phyloP scores from a whole-genome alignment of 2,329 filamentous ascomycete species.

The Ampelomyces quisqualis region DNA sequence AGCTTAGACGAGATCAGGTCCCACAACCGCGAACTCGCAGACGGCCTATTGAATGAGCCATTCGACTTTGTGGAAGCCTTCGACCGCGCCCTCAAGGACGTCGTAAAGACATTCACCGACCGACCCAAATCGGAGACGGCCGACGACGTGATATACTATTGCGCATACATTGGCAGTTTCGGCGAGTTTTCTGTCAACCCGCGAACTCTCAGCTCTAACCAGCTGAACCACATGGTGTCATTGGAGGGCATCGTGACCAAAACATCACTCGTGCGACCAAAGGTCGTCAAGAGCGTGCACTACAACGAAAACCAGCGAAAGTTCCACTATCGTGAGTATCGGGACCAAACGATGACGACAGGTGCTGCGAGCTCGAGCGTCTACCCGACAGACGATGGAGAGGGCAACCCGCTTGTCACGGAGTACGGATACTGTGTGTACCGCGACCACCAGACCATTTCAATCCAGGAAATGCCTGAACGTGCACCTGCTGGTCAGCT shows the following conservation, averaged over 20 bases:
- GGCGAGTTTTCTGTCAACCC: conserved; percentile 94
- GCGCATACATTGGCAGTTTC: conserved; percentile 95
- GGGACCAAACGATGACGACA: conserved; percentile 93
- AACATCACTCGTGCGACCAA: conserved; percentile 91
- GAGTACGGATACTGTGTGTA: conserved; percentile 97
- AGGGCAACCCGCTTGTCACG: conserved; percentile 88
- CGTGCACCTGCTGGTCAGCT: conserved; percentile 92
- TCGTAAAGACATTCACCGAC: conserved; percentile 76
- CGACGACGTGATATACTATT: conserved; percentile 84
- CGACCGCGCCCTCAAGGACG: conserved; percentile 83
- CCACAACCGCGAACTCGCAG: conserved; percentile 80
- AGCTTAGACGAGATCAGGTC: conserved; percentile 85
- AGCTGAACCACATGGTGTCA: conserved; percentile 95
- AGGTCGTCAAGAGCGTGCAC: conserved; percentile 97
- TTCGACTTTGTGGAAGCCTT: conserved; percentile 90
- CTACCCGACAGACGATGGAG: conserved; percentile 90
- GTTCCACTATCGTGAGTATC: conserved; percentile 87
- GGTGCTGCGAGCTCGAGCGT: conserved; percentile 86
- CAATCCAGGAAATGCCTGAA: conserved; percentile 99
- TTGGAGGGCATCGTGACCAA: conserved; percentile 97
- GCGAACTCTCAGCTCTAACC: conserved; percentile 81
- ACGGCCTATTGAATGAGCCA: conserved; percentile 75
- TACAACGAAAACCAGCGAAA: conserved; percentile 85
- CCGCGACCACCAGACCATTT: conserved; percentile 94
- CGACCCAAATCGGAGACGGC: conserved; percentile 73